These are phyloP conservation scores for Dendrobium officinale DNA, from an alignment of 106 monocot genomes.

Conservation along the genomic window DNA sequence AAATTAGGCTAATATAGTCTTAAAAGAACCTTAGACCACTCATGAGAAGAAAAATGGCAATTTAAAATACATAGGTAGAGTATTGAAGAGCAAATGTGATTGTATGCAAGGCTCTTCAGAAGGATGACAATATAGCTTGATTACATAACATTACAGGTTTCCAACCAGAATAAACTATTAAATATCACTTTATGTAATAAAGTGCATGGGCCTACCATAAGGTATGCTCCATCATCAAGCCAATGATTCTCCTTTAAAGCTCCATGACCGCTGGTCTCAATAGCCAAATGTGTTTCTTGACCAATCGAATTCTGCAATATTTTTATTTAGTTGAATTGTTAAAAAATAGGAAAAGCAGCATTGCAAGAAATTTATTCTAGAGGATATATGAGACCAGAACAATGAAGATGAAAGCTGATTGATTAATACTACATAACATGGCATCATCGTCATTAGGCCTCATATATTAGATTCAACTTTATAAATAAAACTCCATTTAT, in stretches of 20 bases:
- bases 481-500: not conserved
- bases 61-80: not conserved
- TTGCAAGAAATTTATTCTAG: not conserved
- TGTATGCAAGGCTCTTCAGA: not conserved
- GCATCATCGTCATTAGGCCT: not conserved
- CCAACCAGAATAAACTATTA: not conserved
- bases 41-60: not conserved
- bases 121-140: not conserved
- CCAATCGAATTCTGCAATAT: slow-evolving; percentile 79
- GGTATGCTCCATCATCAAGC: slow-evolving; percentile 99
- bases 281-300: slow-evolving; percentile 90
- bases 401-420: not conserved
- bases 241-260: slow-evolving; percentile 92
- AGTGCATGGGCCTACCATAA: slow-evolving; percentile 60
- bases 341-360: not conserved
- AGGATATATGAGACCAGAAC: not conserved
- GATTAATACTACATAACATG: slow-evolving; percentile 1
- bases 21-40: not conserved
- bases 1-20: not conserved
- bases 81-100: not conserved
- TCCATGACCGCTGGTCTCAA: slow-evolving; percentile 99
- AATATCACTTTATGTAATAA: not conserved
- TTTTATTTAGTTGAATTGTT: slow-evolving; percentile 6
- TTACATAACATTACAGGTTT: not conserved
- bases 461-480: not conserved